phyloP scores from a whole-genome alignment of 257 asterid species.

The Avicennia marina region DNA sequence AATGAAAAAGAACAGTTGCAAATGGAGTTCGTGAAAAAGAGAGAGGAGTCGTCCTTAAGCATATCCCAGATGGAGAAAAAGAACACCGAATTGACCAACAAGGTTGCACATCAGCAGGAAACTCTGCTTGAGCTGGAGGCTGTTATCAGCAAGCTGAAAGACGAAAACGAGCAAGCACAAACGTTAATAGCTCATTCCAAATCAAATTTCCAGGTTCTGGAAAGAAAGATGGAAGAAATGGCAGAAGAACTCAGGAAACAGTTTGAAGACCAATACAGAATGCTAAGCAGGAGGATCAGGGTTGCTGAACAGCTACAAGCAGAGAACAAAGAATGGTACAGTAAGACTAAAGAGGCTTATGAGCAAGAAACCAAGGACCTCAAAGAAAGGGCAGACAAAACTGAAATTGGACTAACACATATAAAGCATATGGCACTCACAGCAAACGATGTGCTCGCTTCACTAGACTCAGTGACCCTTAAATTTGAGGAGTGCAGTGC shows the following conservation, averaged over 20 bases:
- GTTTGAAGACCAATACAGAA: slow-evolving; percentile 61
- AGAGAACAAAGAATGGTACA: slow-evolving; percentile 68
- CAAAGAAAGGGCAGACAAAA: slow-evolving; percentile 17
- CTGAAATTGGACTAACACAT: slow-evolving; percentile 25
- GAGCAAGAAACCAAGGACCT: slow-evolving; percentile 44
- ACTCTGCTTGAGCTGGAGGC: slow-evolving; percentile 27
- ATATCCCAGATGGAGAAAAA: slow-evolving; percentile 33
- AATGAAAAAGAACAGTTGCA: slow-evolving; percentile 24
- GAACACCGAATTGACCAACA: slow-evolving; percentile 35
- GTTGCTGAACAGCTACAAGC: slow-evolving; percentile 85
- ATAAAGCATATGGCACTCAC: slow-evolving; percentile 40
- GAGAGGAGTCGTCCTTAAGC: slow-evolving; percentile 16
- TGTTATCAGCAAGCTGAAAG: slow-evolving; percentile 18
- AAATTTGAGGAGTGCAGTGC: slow-evolving; percentile 52
- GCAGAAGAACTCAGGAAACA: slow-evolving; percentile 55
- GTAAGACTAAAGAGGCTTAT: slow-evolving; percentile 31
- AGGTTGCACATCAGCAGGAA: slow-evolving; percentile 30
- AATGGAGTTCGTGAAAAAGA: slow-evolving; percentile 32
- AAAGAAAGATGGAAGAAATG: slow-evolving; percentile 61
- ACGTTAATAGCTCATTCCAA: slow-evolving; percentile 19
- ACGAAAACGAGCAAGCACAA: slow-evolving; percentile 29
- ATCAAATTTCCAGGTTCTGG: slow-evolving; percentile 37
- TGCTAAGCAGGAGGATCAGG: slow-evolving; percentile 70
- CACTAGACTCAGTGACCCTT: slow-evolving; percentile 47
- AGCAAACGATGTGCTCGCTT: slow-evolving; percentile 43